Evolutionary conservation across 148 eudicot genomes (phyloP).

Genomic region (Cornus controversa): DNA sequence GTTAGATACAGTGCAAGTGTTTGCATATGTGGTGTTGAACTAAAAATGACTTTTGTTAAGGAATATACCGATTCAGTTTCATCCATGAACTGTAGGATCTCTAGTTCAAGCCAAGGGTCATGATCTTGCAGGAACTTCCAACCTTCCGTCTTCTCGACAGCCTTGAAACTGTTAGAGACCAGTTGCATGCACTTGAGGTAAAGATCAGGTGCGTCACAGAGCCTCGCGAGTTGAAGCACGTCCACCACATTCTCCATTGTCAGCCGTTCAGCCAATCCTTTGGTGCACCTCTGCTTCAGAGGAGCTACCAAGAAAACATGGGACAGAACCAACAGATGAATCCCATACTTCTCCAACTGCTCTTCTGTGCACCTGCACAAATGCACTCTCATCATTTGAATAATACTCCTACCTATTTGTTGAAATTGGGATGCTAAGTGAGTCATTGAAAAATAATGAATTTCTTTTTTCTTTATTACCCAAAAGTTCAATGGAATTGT

Average conservation of each 20-base stretch:
- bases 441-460: not conserved
- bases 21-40: too few relatives aligned
- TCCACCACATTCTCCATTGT: slow-evolving; percentile 73
- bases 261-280: slow-evolving; percentile 45
- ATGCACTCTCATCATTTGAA: slow-evolving; percentile 3
- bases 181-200: slow-evolving; percentile 69
- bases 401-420: too few relatives aligned
- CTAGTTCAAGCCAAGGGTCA: slow-evolving; percentile 84
- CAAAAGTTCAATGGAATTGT: too few relatives aligned
- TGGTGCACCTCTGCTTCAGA: slow-evolving; percentile 79
- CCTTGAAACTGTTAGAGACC: slow-evolving; percentile 46
- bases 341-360: slow-evolving; percentile 74
- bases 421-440: too few relatives aligned
- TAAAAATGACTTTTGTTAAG: not conserved
- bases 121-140: slow-evolving; percentile 78
- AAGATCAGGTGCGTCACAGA: slow-evolving; percentile 90
- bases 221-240: slow-evolving; percentile 71
- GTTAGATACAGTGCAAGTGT: too few relatives aligned
- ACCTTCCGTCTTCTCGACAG: slow-evolving; percentile 74
- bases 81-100: slow-evolving; percentile 84
- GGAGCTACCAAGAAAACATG: slow-evolving; percentile 79
- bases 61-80: slow-evolving; percentile 69
- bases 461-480: too few relatives aligned
- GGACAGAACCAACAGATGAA: slow-evolving; percentile 76
- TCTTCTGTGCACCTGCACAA: slow-evolving; percentile 63